Percentiles rank a stretch among this genome's conserved stretches.
Conservation (phyloP, 768 basidiomycete species). For the Amanita phalloides region DNA sequence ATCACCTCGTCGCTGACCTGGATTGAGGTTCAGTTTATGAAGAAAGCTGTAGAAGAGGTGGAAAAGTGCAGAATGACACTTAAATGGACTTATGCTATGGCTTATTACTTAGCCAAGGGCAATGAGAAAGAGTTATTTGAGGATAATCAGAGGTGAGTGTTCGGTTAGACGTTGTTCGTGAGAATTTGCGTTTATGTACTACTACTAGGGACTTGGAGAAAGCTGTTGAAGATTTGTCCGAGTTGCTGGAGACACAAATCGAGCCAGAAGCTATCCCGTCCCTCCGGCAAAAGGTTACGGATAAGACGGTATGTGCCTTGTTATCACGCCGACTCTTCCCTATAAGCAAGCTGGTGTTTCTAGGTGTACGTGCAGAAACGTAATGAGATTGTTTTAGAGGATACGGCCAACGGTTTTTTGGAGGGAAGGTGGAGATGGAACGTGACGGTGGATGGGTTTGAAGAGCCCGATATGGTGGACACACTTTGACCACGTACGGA, state of each 20-base stretch:
- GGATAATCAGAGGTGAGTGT: slow-evolving; percentile 81
- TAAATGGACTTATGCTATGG: slow-evolving; percentile 99
- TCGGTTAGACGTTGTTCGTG: not conserved
- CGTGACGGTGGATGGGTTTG: slow-evolving; percentile 57
- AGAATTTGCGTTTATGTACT: not conserved
- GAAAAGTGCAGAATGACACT: slow-evolving; percentile 88
- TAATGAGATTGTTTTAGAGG: slow-evolving; percentile 90
- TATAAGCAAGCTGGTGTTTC: slow-evolving; percentile 29
- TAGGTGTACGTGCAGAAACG: slow-evolving; percentile 82
- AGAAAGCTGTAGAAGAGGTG: slow-evolving; percentile 92
- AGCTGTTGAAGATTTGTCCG: slow-evolving; percentile 92
- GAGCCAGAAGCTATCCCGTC: slow-evolving; percentile 75
- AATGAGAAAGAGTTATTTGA: slow-evolving; percentile 95
- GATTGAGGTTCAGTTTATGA: slow-evolving; percentile 99
- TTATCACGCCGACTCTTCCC: too few relatives aligned
- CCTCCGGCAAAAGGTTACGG: slow-evolving; percentile 86
- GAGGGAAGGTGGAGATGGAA: slow-evolving; percentile 88
- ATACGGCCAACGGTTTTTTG: slow-evolving; percentile 83
- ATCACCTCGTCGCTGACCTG: slow-evolving; percentile 84
- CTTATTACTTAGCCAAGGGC: slow-evolving; percentile 84
- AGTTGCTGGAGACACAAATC: slow-evolving; percentile 85
- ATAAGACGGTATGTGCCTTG: slow-evolving; percentile 66
- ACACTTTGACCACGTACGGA: not conserved
- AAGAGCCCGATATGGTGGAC: slow-evolving; percentile 28
- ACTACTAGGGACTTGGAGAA: slow-evolving; percentile 72